A percentile compares a stretch with the other conserved stretches of the same genome.
Evolutionary conservation across 768 basidiomycete species (phyloP).

Genomic region (Lyophyllum atratum): DNA sequence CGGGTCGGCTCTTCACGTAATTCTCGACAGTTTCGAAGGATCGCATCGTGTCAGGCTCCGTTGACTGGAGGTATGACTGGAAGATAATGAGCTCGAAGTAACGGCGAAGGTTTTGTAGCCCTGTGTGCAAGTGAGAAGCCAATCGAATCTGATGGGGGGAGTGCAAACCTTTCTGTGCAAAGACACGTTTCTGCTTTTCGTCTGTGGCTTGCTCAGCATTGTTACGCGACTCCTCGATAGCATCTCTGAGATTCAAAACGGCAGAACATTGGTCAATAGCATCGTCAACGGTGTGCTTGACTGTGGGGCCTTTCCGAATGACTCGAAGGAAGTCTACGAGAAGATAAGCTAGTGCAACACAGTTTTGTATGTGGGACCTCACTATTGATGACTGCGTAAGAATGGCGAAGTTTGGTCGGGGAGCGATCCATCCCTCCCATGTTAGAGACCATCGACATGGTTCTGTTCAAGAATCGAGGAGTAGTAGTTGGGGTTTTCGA

Average conservation of each 20-base stretch:
- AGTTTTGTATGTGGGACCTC: conserved; percentile 23
- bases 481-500: conserved; percentile 35
- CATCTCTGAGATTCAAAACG: conserved; percentile 83
- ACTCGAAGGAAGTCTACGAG: conserved; percentile 77
- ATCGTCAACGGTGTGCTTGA: conserved; percentile 85
- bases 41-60: conserved; percentile 75
- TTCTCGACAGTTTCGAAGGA: conserved; percentile 77
- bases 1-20: conserved; percentile 84
- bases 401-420: conserved; percentile 47
- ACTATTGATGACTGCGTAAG: conserved; percentile 92
- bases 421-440: conserved; percentile 31
- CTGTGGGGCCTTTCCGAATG: conserved; percentile 80
- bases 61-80: conserved; percentile 86
- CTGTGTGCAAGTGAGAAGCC: conserved; percentile 34
- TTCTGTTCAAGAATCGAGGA: conserved; percentile 35
- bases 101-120: conserved; percentile 77
- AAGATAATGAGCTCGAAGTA: conserved; percentile 89
- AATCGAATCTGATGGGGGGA: not conserved
- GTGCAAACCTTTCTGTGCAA: conserved; percentile 71
- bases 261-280: conserved; percentile 85
- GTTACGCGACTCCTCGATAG: conserved; percentile 83
- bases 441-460: conserved; percentile 47
- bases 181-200: conserved; percentile 62
- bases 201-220: conserved; percentile 78
- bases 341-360: not conserved